Evolutionary conservation across 2,329 filamentous ascomycete species (phyloP), one percentile per base, ranked within the genome.

Genomic region (Fusarium dimerum): DNA sequence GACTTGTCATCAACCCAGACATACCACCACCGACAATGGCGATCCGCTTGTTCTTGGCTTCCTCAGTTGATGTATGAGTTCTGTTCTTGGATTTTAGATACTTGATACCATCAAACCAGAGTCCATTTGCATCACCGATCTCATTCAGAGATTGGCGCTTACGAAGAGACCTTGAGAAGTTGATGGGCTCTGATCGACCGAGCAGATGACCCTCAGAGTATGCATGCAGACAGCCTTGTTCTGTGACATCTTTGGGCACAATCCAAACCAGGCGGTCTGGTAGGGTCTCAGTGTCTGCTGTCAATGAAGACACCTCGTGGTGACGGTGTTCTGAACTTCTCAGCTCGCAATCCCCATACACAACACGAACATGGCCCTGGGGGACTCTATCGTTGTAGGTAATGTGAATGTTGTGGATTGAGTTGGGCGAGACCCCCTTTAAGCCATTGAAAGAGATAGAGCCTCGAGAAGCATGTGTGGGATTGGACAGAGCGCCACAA

Each of bases 61-160:
- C 53, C 4, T 26, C 20, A 5, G 20, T 26, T 4, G 20, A 26
- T 5, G 20, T 26, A 7, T 4, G 7, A 7, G 20, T 26, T 26
- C 7, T 26, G 20, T 26, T 26, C 20, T 26, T 26, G 20, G 20
- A 26, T 26, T 26, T 57, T 52, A 15, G 61, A 30, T 64, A 64
- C 1, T 52, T 52, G 9, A 66, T 61, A 15, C 63, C 63, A n/a
- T 66, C 54, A 41, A 66, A 66, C 63, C 63, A 66, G 45, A 55
- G 16, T 47, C 60, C 48, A 20, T 48, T 18, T 11, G 48, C 43
- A 20, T 81, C 75, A 54, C 74, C 77, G 13, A 87, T 83, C n/a
- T 84, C 83, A 63, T 87, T 80, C 51, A 87, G 86, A 83, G 83
- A 87, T 0, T 26, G 20, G 20, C 20, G 20, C 20, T 26, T 26